Evolutionary conservation across 2,329 filamentous ascomycete genomes (phyloP).

Genomic region (Colletotrichum orbiculare): DNA sequence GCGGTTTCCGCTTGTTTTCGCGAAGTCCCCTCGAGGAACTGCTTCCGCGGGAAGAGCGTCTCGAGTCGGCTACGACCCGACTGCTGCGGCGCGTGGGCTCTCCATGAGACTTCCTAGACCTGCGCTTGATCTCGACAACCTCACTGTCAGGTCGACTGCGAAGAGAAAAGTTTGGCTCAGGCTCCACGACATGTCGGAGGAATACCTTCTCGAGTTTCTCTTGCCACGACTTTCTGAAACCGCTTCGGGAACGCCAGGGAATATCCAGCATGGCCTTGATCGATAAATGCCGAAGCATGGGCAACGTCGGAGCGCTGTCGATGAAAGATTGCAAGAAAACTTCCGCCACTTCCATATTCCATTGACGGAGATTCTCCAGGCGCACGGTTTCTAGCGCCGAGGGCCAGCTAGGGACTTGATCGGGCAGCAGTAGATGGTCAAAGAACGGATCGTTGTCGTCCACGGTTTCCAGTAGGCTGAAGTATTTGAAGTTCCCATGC

Average conservation of each 20-base stretch:
- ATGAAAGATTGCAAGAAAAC: conserved; percentile 84
- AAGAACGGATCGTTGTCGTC: conserved; percentile 82
- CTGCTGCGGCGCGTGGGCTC: conserved; percentile 50
- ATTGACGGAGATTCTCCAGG: conserved; percentile 81
- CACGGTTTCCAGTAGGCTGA: conserved; percentile 73
- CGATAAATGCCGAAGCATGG: conserved; percentile 74
- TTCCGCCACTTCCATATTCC: conserved; percentile 74
- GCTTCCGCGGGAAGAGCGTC: conserved; percentile 43
- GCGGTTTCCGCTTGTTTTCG: conserved; percentile 30
- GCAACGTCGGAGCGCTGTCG: conserved; percentile 74
- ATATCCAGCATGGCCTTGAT: conserved; percentile 83
- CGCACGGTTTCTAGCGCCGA: conserved; percentile 76
- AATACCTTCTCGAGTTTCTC: conserved; percentile 76
- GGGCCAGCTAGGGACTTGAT: conserved; percentile 84
- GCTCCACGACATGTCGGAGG: conserved; percentile 59
- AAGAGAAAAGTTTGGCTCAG: conserved; percentile 44
- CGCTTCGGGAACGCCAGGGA: conserved; percentile 83
- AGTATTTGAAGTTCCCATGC: conserved; percentile 83
- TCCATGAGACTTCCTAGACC: conserved; percentile 13
- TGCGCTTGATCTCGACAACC: conserved; percentile 16
- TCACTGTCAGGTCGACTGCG: conserved; percentile 23
- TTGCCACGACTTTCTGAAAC: conserved; percentile 83
- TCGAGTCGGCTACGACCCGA: conserved; percentile 46
- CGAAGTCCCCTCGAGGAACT: conserved; percentile 42
- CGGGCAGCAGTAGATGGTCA: conserved; percentile 70